Base-by-base conservation (phyloP, 176 grass and related monocot species). In the Phragmites australis region DNA sequence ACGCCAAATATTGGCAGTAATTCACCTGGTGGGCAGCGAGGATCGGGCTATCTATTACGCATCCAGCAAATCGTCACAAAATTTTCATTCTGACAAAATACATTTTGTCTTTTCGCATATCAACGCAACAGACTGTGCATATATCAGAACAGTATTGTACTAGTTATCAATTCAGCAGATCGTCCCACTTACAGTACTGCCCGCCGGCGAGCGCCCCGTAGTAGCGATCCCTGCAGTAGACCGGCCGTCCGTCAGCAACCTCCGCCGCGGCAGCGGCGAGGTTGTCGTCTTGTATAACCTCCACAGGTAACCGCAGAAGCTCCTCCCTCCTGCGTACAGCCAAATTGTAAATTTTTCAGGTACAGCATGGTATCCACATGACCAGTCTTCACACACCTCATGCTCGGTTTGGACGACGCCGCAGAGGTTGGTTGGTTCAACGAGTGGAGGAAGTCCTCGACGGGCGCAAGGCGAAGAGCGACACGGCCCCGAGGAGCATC, bases 121-220 rank as follows among this genome's bases (percentile, higher is more conserved):
- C 11, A 21, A 58, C 19, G 22, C 49, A 23, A 60, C 29, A 72
- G 66, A 58, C 29, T 73, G 66, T 29, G 74, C 58, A 77, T 64
- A 63, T 53, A 78, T 18, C 47, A 77, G 47, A 77, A 78, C 26
- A 67, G 5, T 46, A 46, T 31, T 16, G 17, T 45, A 37, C 18
- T 47, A 51, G 65, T 39, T 30, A 42, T 88, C 80, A 98, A 71
- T 98, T 86, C 41, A 98, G 81, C 77, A 94, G 83, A 75, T 98
- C 92, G 40, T 98, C 92, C 88, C 92, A 98, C 76, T 89, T 94
- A 81, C 95, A 98, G 82, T 98, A 98, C 73, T 98, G 95, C 6
- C 95, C 95, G 9, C 95, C 92, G 17, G 95, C 92, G 49, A 98
- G 83, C 30, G 92, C 92, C 32, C 95, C 81, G 71, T 98, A 94